Evolutionary conservation across 495 filamentous ascomycete genomes (phyloP).

Genomic region (Xylaria intraflava): DNA sequence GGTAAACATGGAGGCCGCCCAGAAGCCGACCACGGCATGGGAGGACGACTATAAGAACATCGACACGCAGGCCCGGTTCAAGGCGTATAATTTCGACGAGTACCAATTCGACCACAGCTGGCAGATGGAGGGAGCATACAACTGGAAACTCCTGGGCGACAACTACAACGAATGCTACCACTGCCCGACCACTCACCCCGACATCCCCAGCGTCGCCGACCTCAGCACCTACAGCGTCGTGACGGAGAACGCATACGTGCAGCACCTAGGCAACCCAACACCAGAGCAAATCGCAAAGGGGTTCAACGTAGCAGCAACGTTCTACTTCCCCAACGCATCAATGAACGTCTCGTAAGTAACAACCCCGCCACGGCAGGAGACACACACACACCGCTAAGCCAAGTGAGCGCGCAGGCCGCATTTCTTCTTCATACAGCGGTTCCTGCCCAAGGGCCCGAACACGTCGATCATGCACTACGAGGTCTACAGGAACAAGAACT

Average conservation of each 20-base stretch:
- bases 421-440: slow-evolving; percentile 44
- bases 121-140: slow-evolving; percentile 40
- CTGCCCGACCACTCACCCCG: slow-evolving; percentile 43
- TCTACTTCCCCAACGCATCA: slow-evolving; percentile 42
- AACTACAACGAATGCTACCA: slow-evolving; percentile 52
- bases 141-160: slow-evolving; percentile 48
- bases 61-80: slow-evolving; percentile 31
- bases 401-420: slow-evolving; percentile 35
- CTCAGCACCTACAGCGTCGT: slow-evolving; percentile 39
- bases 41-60: slow-evolving; percentile 35
- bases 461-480: slow-evolving; percentile 39
- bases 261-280: slow-evolving; percentile 34
- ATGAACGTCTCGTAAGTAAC: slow-evolving; percentile 43
- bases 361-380: slow-evolving; percentile 2
- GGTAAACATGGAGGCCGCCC: slow-evolving; percentile 42
- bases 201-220: slow-evolving; percentile 38
- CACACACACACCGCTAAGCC: slow-evolving; percentile 17
- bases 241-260: slow-evolving; percentile 33
- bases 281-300: slow-evolving; percentile 29
- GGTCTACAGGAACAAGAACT: slow-evolving; percentile 42
- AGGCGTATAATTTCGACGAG: slow-evolving; percentile 39
- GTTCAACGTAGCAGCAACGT: slow-evolving; percentile 32
- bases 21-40: slow-evolving; percentile 38
- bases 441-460: slow-evolving; percentile 36
- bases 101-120: slow-evolving; percentile 43